phyloP scores from a whole-genome alignment of 2,329 filamentous ascomycete genomes.

The Huntiella decipiens region DNA sequence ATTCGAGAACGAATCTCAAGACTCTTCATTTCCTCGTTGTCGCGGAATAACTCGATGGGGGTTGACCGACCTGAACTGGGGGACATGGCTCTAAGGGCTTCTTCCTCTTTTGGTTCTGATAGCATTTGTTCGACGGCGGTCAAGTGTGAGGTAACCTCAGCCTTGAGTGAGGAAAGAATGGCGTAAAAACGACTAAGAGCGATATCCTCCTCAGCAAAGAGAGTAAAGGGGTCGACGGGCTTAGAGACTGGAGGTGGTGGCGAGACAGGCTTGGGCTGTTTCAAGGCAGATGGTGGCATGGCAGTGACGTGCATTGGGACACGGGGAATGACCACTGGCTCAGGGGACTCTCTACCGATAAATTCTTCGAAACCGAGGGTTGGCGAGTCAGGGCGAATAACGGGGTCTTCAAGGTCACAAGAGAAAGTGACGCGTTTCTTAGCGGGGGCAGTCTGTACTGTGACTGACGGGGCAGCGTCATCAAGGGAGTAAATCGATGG shows the following conservation, averaged over 20 bases:
- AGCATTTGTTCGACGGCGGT: constrained; percentile 26
- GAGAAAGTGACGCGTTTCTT: constrained; percentile 24
- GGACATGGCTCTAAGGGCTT: constrained; percentile 4
- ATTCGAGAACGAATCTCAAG: constrained; percentile 32
- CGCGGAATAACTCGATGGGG: constrained; percentile 13
- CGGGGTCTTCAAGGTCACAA: constrained; percentile 23
- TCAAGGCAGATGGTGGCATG: constrained; percentile 10
- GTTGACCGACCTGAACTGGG: constrained; percentile 8
- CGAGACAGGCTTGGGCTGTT: constrained; percentile 9
- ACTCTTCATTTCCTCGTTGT: constrained; percentile 20
- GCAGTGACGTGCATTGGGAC: constrained; percentile 10
- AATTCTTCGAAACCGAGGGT: constrained; percentile 36
- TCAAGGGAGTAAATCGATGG: constrained; percentile 24
- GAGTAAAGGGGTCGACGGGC: constrained; percentile 1
- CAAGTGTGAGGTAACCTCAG: constrained; percentile 30
- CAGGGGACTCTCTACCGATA: constrained; percentile 14
- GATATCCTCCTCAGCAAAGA: constrained; percentile 22
- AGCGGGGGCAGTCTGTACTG: constrained; percentile 7
- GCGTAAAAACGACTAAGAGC: constrained; percentile 31
- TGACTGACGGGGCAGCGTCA: constrained; percentile 14
- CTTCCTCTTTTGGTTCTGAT: constrained; percentile 12
- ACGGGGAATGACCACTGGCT: constrained; percentile 10
- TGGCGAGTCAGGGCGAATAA: constrained; percentile 39
- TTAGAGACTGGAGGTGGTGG: constrained; percentile 3
- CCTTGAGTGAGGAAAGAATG: constrained; percentile 27